Evolutionary conservation across 352 stramenopile genomes (phyloP).

Genomic region (Halophytophthora polymorphica): DNA sequence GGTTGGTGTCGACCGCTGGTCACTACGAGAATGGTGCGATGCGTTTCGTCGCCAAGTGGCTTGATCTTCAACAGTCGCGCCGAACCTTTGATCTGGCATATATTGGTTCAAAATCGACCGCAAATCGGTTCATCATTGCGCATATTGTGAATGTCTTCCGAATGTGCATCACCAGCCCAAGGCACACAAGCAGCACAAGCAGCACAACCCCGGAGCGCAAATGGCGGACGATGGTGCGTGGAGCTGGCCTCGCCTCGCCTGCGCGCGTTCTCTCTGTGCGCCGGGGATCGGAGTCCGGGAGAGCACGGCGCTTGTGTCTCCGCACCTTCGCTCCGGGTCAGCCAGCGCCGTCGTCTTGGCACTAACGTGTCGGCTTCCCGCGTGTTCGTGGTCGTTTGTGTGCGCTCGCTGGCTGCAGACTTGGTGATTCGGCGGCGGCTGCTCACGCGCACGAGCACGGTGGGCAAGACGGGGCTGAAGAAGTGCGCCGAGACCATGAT

Average conservation of each 20-base stretch:
- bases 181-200: no score
- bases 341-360: background rate
- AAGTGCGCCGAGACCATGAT: conserved; percentile 76
- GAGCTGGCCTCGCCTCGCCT: background rate
- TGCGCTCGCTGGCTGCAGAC: conserved; percentile 30
- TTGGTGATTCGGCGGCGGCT: conserved; percentile 68
- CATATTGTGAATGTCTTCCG: no score
- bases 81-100: no score
- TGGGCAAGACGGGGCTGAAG: conserved; percentile 80
- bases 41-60: background rate
- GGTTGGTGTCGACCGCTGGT: no score
- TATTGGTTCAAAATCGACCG: no score
- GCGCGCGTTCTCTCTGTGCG: background rate
- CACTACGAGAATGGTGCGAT: no score
- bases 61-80: no score
- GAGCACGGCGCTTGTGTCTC: conserved; percentile 1
- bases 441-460: conserved; percentile 72
- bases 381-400: background rate
- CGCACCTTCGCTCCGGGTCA: background rate
- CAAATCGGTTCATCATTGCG: no score
- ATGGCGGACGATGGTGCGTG: conserved; percentile 63
- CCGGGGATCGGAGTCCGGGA: background rate
- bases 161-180: no score
- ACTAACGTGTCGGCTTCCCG: background rate
- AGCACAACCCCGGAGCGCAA: no score